Base-by-base conservation (phyloP, 805 yeast genomes). In the Saccharomycopsis olivae region DNA sequence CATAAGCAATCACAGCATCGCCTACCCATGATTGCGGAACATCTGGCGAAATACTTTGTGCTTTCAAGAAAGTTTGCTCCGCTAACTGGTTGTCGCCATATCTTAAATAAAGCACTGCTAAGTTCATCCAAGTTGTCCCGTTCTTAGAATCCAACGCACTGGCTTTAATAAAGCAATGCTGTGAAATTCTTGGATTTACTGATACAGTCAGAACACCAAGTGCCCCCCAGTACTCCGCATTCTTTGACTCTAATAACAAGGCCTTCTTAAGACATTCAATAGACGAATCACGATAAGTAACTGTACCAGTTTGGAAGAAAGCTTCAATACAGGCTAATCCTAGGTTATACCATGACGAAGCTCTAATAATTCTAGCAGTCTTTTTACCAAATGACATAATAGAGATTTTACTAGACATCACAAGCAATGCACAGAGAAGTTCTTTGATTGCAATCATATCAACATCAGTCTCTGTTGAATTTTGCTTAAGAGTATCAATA, bases 111-210 rank as follows among this genome's bases (percentile, higher is more conserved):
- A 92, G 62, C 5, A 82, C 70, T 0, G 94, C 96, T 43, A 92
- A 61, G 50, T 85, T 84, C 13, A 78, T 69, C 96, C 96, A 92
- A 4, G 78, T 69, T 14, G 61, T 61, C 3, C 79, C 71, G 41
- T 82, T 83, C 39, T 73, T 72, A 5, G 82, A 72, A 35, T 83
- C 78, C 29, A 87, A 58, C 0, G 83, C 67, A 2, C 78, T 60
- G 1, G 96, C 88, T 47, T 84, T 80, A 50, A 92, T 82, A 51
- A 83, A 85, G 56, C 96, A 86, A 60, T 92, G 99, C 58, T 92
- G 99, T 0, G 96, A 66, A 5, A 85, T 81, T 35, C 71, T 69
- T 0, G 89, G 78, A 48, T 75, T 81, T 3, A 65, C 58, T 3
- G 73, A 60, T 40, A 78, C 67, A 5, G 85, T 73, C 0, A 87